These are phyloP conservation scores for Lichtheimia ornata DNA, from an alignment of 371 early-diverging fungal species.

Conservation along the genomic window DNA sequence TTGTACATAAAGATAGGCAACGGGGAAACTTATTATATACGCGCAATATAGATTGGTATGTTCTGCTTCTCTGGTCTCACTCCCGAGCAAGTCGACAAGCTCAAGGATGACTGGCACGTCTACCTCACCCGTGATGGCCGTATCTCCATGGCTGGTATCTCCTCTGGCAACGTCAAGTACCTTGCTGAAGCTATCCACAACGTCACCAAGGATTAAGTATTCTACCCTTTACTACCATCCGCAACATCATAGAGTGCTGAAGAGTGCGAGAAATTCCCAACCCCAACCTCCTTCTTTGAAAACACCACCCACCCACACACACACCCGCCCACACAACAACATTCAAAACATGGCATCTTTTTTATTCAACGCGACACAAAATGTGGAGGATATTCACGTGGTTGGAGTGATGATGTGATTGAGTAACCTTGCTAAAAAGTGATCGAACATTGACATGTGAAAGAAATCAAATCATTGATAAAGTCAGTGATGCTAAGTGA, in stretches of 20 bases:
- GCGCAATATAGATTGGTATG: slow-evolving; percentile 88
- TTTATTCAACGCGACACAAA: background rate
- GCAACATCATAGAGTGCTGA: too few relatives aligned
- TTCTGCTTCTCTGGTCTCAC: slow-evolving; percentile 96
- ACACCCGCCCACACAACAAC: background rate
- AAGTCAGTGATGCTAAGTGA: too few relatives aligned
- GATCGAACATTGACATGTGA: too few relatives aligned
- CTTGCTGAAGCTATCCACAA: slow-evolving; percentile 95
- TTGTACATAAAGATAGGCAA: too few relatives aligned
- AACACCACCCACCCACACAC: too few relatives aligned
- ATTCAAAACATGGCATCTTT: background rate
- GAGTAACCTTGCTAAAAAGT: too few relatives aligned
- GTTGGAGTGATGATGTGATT: background rate
- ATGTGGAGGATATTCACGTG: slow-evolving; percentile 8
- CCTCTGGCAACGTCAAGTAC: slow-evolving; percentile 90
- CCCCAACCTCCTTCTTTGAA: too few relatives aligned
- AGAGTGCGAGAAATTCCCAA: too few relatives aligned
- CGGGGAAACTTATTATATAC: slow-evolving; percentile 1
- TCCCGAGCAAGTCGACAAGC: slow-evolving; percentile 86
- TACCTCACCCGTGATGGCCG: slow-evolving; percentile 97
- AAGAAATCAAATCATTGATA: too few relatives aligned
- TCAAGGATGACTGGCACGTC: slow-evolving; percentile 87
- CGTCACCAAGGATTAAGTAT: slow-evolving; percentile 74
- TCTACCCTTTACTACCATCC: too few relatives aligned
- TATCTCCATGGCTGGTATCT: slow-evolving; percentile 97